Evolutionary conservation across 495 filamentous ascomycete species (phyloP).

Genomic region (Annulohypoxylon maeteangense): DNA sequence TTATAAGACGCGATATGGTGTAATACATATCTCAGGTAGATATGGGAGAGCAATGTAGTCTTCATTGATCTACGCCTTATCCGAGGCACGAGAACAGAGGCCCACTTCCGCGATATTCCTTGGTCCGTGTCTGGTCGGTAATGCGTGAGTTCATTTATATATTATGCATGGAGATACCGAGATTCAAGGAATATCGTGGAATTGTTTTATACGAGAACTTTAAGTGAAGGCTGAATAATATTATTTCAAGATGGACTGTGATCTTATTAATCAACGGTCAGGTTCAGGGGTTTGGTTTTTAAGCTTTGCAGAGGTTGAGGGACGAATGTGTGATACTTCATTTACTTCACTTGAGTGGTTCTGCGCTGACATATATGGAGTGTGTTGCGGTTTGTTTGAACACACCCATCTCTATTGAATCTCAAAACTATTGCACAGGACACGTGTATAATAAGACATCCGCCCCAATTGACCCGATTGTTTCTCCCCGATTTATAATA

Average conservation of each 20-base stretch:
- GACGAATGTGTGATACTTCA: not conserved
- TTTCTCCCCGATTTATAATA: not conserved
- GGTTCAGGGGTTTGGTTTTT: not conserved
- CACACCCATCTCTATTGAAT: not conserved
- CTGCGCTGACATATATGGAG: not conserved
- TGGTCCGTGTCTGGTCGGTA: conserved; percentile 1
- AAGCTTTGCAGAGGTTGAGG: not conserved
- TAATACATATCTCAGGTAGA: not conserved
- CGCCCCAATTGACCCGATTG: not conserved
- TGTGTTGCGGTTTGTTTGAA: not conserved
- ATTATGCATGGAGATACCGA: conserved; percentile 10
- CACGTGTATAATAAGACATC: not conserved
- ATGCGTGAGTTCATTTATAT: conserved; percentile 10
- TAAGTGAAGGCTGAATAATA: conserved; percentile 1
- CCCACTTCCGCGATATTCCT: conserved; percentile 11
- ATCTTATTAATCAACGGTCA: not conserved
- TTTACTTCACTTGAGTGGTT: not conserved
- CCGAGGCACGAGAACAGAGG: not conserved
- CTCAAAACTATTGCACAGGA: not conserved
- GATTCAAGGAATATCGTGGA: conserved; percentile 9
- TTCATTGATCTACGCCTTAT: not conserved
- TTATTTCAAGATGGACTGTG: not conserved
- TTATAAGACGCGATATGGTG: conserved; percentile 8
- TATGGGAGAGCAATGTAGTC: not conserved
- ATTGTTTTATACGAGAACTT: not conserved